A percentile compares a stretch with the other conserved stretches of the same genome.
Conservation (phyloP, 2,329 filamentous ascomycete genomes). For the Fusarium chlamydosporum region DNA sequence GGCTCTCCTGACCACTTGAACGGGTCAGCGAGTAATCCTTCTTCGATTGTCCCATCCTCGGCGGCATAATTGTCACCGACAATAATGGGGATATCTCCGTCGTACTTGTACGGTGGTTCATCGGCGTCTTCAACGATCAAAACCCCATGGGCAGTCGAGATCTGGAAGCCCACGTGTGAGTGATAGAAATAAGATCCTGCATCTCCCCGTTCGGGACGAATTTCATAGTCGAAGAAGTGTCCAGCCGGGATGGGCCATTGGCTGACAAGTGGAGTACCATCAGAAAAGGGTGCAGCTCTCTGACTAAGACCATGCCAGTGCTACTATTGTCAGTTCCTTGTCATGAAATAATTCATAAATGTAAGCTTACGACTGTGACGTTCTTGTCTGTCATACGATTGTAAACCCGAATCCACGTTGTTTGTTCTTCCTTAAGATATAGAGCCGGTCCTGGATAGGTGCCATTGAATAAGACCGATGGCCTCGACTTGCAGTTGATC, state of each 20-base stretch:
- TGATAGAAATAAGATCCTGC: slow-evolving; percentile 78
- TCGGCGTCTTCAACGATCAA: slow-evolving; percentile 63
- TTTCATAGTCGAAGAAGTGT: slow-evolving; percentile 77
- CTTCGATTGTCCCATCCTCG: slow-evolving; percentile 65
- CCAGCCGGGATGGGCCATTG: slow-evolving; percentile 76
- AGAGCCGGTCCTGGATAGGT: slow-evolving; percentile 27
- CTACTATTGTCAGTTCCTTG: slow-evolving; percentile 53
- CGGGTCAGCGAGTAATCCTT: slow-evolving; percentile 63
- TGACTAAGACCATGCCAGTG: slow-evolving; percentile 78
- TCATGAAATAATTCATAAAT: fast-evolving
- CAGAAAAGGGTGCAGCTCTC: slow-evolving; percentile 72
- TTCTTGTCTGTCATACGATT: slow-evolving; percentile 25
- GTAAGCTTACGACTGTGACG: slow-evolving; percentile 34
- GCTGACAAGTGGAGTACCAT: slow-evolving; percentile 71
- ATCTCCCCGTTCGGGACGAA: slow-evolving; percentile 65
- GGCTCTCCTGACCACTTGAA: slow-evolving; percentile 73
- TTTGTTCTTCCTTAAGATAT: slow-evolving; percentile 26
- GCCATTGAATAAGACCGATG: slow-evolving; percentile 26
- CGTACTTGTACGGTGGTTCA: slow-evolving; percentile 71
- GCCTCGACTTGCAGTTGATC: slow-evolving; percentile 23
- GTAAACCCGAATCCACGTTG: slow-evolving; percentile 39
- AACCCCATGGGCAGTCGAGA: slow-evolving; percentile 68
- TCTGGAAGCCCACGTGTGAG: slow-evolving; percentile 75
- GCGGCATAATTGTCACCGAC: slow-evolving; percentile 71
- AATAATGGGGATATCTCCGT: slow-evolving; percentile 68